phyloP scores from a whole-genome alignment of 495 filamentous ascomycete species.

The Aspergillus sclerotiicarbonarius region DNA sequence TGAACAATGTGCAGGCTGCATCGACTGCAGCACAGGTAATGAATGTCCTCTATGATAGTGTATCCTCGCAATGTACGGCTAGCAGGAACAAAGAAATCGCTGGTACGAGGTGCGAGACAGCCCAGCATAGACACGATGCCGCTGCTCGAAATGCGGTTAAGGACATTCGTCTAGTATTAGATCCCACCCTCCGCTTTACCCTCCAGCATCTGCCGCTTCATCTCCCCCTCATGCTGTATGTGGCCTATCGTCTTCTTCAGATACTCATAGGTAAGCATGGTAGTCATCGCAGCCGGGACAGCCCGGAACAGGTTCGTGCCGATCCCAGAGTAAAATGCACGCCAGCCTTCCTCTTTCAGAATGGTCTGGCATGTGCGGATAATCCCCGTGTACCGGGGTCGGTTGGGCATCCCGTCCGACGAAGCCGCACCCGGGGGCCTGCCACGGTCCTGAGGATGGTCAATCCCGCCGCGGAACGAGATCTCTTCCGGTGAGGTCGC shows the following conservation, averaged over 20 bases:
- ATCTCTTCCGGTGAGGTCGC: constrained; percentile 49
- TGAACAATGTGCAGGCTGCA: not conserved
- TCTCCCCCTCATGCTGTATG: constrained; percentile 49
- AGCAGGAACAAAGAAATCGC: not conserved
- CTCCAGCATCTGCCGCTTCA: constrained; percentile 31
- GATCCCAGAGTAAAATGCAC: constrained; percentile 96
- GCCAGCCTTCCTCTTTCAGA: constrained; percentile 87
- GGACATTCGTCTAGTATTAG: not conserved
- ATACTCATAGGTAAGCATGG: constrained; percentile 95
- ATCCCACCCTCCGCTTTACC: constrained; percentile 10
- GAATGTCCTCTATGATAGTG: not conserved
- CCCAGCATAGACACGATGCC: not conserved
- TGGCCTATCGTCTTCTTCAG: constrained; percentile 58
- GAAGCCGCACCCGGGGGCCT: constrained; percentile 47
- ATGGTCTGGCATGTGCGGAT: constrained; percentile 83
- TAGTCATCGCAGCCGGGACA: constrained; percentile 91
- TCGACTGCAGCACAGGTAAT: not conserved
- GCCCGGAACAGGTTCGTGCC: constrained; percentile 97
- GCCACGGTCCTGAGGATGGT: constrained; percentile 40
- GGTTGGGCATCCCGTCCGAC: constrained; percentile 55
- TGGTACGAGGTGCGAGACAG: not conserved
- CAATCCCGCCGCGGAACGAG: constrained; percentile 64
- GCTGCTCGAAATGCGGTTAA: not conserved
- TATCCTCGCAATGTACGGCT: not conserved
- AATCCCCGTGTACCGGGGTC: constrained; percentile 76